Conservation (phyloP, 257 asterid species). For the Schizonepeta tenuifolia region DNA sequence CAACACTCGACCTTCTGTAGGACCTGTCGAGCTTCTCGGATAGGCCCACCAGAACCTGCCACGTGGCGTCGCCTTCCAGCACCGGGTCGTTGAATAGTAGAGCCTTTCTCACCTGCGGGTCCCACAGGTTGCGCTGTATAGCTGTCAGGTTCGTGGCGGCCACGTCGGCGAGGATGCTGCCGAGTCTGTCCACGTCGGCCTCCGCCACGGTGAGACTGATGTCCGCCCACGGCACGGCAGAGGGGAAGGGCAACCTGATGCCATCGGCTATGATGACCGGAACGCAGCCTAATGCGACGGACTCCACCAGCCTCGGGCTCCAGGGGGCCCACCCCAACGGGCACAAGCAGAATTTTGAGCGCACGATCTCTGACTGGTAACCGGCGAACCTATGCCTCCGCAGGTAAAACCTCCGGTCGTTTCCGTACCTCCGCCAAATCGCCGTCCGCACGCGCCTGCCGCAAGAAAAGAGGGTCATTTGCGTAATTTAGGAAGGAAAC, state of each 20-base stretch:
- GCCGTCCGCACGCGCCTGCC: slow-evolving; percentile 70
- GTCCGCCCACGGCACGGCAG: slow-evolving; percentile 77
- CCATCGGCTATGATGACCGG: slow-evolving; percentile 89
- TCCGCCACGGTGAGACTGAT: slow-evolving; percentile 80
- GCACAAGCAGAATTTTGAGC: slow-evolving; percentile 75
- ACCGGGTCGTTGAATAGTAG: slow-evolving; percentile 56
- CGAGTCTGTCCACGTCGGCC: slow-evolving; percentile 65
- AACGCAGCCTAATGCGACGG: slow-evolving; percentile 83
- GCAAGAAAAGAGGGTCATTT: neutral
- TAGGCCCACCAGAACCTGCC: slow-evolving; percentile 61
- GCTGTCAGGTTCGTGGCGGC: slow-evolving; percentile 62
- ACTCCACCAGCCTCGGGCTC: slow-evolving; percentile 91
- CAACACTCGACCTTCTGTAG: slow-evolving; percentile 46
- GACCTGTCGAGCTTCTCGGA: slow-evolving; percentile 60
- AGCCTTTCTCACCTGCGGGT: slow-evolving; percentile 53
- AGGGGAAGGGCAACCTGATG: slow-evolving; percentile 68
- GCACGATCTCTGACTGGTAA: slow-evolving; percentile 75
- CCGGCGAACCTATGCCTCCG: slow-evolving; percentile 67
- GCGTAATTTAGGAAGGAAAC: neutral
- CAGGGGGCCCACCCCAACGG: slow-evolving; percentile 98
- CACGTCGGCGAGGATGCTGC: slow-evolving; percentile 68
- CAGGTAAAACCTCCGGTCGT: slow-evolving; percentile 66
- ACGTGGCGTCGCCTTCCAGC: slow-evolving; percentile 87
- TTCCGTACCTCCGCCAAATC: slow-evolving; percentile 62
- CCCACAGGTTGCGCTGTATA: slow-evolving; percentile 68